These are phyloP conservation scores for Neoboletus subvelutipes DNA, from an alignment of 768 basidiomycete genomes.

Conservation along the genomic window DNA sequence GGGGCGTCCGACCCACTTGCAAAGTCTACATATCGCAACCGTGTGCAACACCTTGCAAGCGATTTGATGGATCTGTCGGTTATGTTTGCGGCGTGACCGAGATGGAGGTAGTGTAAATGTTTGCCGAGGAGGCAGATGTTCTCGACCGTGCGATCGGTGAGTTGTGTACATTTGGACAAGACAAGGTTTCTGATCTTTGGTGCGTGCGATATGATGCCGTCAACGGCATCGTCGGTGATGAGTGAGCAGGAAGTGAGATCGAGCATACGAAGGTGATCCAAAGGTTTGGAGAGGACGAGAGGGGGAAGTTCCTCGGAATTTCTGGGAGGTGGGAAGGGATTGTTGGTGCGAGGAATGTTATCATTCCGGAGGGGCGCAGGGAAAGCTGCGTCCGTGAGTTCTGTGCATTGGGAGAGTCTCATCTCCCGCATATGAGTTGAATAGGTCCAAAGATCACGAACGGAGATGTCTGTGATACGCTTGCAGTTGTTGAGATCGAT, in stretches of 20 bases:
- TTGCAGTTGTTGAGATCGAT: conserved; percentile 89
- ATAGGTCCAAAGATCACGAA: conserved; percentile 82
- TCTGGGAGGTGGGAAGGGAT: conserved; percentile 43
- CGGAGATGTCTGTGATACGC: conserved; percentile 69
- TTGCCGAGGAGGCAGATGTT: conserved; percentile 87
- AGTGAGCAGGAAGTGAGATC: conserved; percentile 85
- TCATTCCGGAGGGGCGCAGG: conserved; percentile 59
- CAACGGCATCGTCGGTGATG: conserved; percentile 81
- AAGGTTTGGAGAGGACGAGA: conserved; percentile 58
- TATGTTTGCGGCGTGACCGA: conserved; percentile 88
- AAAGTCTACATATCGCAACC: conserved; percentile 93
- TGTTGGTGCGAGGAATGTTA: conserved; percentile 36
- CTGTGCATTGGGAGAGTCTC: conserved; percentile 73
- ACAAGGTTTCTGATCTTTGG: conserved; percentile 85
- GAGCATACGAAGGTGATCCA: conserved; percentile 89
- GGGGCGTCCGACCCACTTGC: conserved; percentile 64
- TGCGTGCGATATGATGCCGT: conserved; percentile 77
- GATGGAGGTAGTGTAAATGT: conserved; percentile 90
- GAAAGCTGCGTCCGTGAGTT: conserved; percentile 83
- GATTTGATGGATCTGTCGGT: conserved; percentile 85
- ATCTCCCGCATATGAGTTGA: conserved; percentile 88
- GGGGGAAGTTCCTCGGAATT: conserved; percentile 54
- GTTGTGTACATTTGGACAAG: conserved; percentile 74
- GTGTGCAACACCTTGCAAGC: conserved; percentile 82
- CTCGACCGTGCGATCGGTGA: conserved; percentile 82